Percentiles rank a stretch among this genome's conserved stretches.
Conservation (phyloP, 225 moss, liverwort and hornwort species). For the Physcomitrium patens region DNA sequence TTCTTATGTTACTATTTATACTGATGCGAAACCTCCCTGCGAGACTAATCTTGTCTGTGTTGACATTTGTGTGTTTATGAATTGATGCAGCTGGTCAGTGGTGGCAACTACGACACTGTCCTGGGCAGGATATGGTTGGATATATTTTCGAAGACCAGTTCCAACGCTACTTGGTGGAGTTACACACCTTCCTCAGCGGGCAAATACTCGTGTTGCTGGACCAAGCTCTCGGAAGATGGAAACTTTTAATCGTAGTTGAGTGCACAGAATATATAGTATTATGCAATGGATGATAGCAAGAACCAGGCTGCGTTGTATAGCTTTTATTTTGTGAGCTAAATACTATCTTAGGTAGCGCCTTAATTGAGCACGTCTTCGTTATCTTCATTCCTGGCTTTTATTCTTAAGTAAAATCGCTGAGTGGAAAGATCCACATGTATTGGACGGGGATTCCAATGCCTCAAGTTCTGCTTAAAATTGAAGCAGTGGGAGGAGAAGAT, state of each 20-base stretch:
- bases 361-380: slow-evolving; percentile 3
- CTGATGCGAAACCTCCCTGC: not conserved
- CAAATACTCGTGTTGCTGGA: slow-evolving; percentile 1
- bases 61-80: slow-evolving; percentile 20
- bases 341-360: not conserved
- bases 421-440: too few species aligned
- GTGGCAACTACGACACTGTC: slow-evolving; percentile 85
- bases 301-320: not conserved
- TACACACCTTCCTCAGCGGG: slow-evolving; percentile 31
- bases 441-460: too few species aligned
- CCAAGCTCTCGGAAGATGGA: slow-evolving; percentile 42
- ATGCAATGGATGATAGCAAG: slow-evolving; percentile 5
- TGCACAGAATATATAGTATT: not conserved
- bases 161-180: slow-evolving; percentile 41
- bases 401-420: not conserved
- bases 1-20: not conserved
- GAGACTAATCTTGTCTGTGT: slow-evolving; percentile 2
- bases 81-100: slow-evolving; percentile 83
- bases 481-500: too few species aligned
- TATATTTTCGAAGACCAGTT: slow-evolving; percentile 58
- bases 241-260: slow-evolving; percentile 22
- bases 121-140: slow-evolving; percentile 75
- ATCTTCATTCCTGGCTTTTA: slow-evolving; percentile 1
- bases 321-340: slow-evolving; percentile 5
- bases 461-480: too few species aligned